phyloP scores from a whole-genome alignment of 2,329 filamentous ascomycete genomes.

The Alternaria sp. region DNA sequence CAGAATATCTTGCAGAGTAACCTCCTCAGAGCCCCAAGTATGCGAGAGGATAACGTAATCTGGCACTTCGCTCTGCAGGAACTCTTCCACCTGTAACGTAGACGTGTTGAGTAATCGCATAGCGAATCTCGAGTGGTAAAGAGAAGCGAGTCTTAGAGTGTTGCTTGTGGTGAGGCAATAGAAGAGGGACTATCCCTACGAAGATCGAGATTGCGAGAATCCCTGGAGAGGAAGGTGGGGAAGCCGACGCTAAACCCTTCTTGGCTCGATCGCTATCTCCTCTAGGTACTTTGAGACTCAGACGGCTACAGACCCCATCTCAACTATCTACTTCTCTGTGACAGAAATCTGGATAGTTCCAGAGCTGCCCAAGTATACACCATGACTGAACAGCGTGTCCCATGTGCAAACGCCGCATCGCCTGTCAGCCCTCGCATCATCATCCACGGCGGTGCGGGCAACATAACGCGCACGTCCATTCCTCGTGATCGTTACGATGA shows the following conservation, averaged over 20 bases:
- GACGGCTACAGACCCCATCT: neutral
- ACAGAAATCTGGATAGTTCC: neutral
- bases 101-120: neutral
- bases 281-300: neutral
- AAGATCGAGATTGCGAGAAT: neutral
- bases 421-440: slow-evolving; percentile 54
- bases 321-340: neutral
- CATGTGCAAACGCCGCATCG: neutral
- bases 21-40: slow-evolving; percentile 27
- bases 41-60: slow-evolving; percentile 36
- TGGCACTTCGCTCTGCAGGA: slow-evolving; percentile 4
- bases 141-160: neutral
- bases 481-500: slow-evolving; percentile 45
- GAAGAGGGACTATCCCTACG: neutral
- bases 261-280: neutral
- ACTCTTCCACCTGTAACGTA: neutral
- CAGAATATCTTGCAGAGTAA: slow-evolving; percentile 23
- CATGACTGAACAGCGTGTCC: neutral
- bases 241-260: neutral
- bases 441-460: slow-evolving; percentile 59
- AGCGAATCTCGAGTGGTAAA: neutral
- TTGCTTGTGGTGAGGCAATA: neutral
- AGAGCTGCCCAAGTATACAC: neutral
- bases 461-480: slow-evolving; percentile 54
- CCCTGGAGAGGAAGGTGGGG: neutral